Evolutionary conservation across 139 green algal species (phyloP).

Genomic region (Gonium pectorale): DNA sequence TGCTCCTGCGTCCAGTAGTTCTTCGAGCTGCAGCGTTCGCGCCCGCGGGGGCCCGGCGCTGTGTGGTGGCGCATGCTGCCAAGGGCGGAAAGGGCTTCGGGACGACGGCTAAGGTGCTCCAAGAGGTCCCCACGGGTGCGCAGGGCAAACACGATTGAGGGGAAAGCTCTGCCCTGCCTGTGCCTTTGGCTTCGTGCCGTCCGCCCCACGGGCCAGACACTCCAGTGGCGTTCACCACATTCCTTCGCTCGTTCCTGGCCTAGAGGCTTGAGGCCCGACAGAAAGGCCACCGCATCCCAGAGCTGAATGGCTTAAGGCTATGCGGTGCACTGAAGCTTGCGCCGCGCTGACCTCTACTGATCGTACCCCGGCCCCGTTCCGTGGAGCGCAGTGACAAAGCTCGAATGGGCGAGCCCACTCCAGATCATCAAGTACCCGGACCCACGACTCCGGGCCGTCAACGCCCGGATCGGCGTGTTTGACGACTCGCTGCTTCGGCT

Average conservation of each 20-base stretch:
- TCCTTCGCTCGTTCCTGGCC: no score
- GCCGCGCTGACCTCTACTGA: no score
- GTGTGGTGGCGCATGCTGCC: conserved; percentile 4
- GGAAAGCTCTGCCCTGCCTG: not conserved
- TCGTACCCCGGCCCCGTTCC: not conserved
- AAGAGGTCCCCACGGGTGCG: conserved; percentile 24
- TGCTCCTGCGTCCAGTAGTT: not conserved
- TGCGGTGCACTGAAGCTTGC: no score
- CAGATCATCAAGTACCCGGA: conserved; percentile 93
- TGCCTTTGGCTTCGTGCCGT: no score
- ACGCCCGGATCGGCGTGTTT: conserved; percentile 84
- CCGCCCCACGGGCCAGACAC: no score
- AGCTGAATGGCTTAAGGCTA: no score
- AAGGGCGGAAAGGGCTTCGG: conserved; percentile 42
- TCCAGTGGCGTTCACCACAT: no score
- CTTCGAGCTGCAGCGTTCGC: not conserved
- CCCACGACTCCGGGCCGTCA: conserved; percentile 87
- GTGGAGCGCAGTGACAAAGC: conserved; percentile 54
- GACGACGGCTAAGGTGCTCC: not conserved
- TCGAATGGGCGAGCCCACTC: conserved; percentile 81
- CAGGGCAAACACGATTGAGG: no score
- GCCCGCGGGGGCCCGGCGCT: not conserved
- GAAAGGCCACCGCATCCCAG: no score
- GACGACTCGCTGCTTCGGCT: conserved; percentile 82
- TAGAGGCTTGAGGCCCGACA: no score